Conservation (phyloP, 2,329 filamentous ascomycete species). For the Pestalotiopsis sp. region DNA sequence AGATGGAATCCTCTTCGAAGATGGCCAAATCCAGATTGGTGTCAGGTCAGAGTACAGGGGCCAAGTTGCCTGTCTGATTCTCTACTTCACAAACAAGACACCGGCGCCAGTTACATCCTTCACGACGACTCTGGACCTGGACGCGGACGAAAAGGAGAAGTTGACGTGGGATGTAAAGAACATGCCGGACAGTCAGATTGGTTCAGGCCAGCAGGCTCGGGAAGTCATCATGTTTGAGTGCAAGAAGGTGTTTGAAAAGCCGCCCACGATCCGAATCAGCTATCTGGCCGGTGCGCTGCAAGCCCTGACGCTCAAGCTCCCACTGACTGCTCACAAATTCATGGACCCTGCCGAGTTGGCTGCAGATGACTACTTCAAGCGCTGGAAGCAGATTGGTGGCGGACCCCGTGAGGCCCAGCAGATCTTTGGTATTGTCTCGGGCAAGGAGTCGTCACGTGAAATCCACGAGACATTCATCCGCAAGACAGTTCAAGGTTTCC, state of each 20-base stretch:
- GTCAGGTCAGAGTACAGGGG: constrained; percentile 91
- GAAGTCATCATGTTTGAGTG: constrained; percentile 96
- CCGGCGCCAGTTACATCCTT: constrained; percentile 84
- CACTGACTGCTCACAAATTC: constrained; percentile 89
- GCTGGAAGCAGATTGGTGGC: constrained; percentile 98
- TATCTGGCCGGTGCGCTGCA: constrained; percentile 94
- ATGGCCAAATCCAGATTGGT: constrained; percentile 90
- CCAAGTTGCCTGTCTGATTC: constrained; percentile 92
- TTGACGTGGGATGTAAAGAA: constrained; percentile 87
- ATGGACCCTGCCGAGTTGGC: constrained; percentile 89
- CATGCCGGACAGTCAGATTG: constrained; percentile 80
- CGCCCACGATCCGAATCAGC: constrained; percentile 89
- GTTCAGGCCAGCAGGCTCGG: constrained; percentile 76
- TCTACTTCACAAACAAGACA: constrained; percentile 96
- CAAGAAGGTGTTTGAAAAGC: constrained; percentile 76
- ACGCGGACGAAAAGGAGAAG: constrained; percentile 62
- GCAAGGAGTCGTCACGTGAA: constrained; percentile 58
- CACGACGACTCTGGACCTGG: constrained; percentile 89
- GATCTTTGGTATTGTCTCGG: constrained; percentile 71
- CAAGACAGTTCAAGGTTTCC: constrained; percentile 77
- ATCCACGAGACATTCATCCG: constrained; percentile 73
- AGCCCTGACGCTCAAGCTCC: constrained; percentile 87
- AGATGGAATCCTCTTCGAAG: constrained; percentile 92
- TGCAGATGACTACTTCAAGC: constrained; percentile 95
- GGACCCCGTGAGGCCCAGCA: constrained; percentile 83